A percentile compares a stretch with the other conserved stretches of the same genome.
phyloP scores from a whole-genome alignment of 2,329 filamentous ascomycete species.

The Colletotrichum sp. region DNA sequence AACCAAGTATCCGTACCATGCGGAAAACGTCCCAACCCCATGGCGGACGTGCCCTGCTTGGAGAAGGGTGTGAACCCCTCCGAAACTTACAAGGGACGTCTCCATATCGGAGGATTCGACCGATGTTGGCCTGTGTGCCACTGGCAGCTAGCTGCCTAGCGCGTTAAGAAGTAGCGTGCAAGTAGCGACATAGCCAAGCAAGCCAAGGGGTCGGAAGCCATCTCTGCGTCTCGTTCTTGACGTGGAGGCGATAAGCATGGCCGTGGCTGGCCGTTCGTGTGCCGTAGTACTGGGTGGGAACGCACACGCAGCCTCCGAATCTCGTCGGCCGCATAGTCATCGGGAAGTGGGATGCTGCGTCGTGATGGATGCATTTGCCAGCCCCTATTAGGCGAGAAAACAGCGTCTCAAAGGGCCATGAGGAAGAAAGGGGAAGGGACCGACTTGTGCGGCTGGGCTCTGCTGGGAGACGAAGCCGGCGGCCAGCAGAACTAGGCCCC shows the following conservation, averaged over 20 bases:
- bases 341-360: conserved; percentile 13
- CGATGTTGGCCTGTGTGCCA: conserved; percentile 2
- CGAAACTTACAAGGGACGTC: background rate
- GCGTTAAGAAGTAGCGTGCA: background rate
- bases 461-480: background rate
- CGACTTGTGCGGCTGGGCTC: background rate
- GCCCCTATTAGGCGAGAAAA: background rate
- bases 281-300: background rate
- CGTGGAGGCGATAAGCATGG: background rate
- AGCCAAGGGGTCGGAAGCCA: conserved; percentile 1
- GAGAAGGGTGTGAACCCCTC: background rate
- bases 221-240: background rate
- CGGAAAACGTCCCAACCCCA: conserved; percentile 14
- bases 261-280: background rate
- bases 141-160: background rate
- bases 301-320: background rate
- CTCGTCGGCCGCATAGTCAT: background rate
- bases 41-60: conserved; percentile 1
- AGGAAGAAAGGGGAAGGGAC: background rate
- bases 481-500: background rate
- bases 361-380: conserved; percentile 3
- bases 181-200: background rate
- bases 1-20: background rate
- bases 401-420: background rate
- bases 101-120: conserved; percentile 5